Evolutionary conservation across 1,139 yeast species (phyloP), one percentile per base, ranked within the genome.

Genomic region (Kodamaea anthophila): DNA sequence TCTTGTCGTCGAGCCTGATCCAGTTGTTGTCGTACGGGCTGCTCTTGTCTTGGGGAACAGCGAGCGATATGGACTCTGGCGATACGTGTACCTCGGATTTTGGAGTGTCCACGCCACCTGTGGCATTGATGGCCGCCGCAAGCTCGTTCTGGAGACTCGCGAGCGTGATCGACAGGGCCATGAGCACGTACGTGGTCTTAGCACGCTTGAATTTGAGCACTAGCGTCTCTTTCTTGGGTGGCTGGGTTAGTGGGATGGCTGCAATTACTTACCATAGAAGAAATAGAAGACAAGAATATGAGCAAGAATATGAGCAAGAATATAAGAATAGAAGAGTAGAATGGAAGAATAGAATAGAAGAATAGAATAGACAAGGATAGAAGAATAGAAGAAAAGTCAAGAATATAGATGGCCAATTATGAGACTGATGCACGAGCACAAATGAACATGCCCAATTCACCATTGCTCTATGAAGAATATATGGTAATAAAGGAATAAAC

Each of bases 201-300:
- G 46, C 47, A 22, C 71, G 52, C 39, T 70, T 71, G 44, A 70
- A 56, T 43, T 68, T 70, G 23, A 72, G 38, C 5, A 68, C 55
- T 5, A 65, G 15, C 42, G 26, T 7, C 15, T 25, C 22, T 20
- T 30, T 32, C 25, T 32, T 32, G 5, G 35, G 32, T 4, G 36
- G 33, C 36, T n/a, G n/a, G n/a, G n/a, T n/a, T n/a, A n/a, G n/a
- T n/a, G n/a, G n/a, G n/a, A n/a, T n/a, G n/a, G n/a, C n/a, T n/a
- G n/a, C n/a, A n/a, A n/a, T n/a, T n/a, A 23, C 26, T 9, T 23
- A 23, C 26, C 26, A 23, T 23, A 16, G 18, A 7, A 16, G 9
- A 16, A 9, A n/a, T n/a, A n/a, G n/a, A n/a, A n/a, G n/a, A n/a
- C n/a, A n/a, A n/a, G n/a, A n/a, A n/a, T n/a, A n/a, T n/a, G n/a